A percentile compares a stretch with the other conserved stretches of the same genome.
phyloP scores from a whole-genome alignment of 352 stramenopile species.

The Heterotrichella gracilis region DNA sequence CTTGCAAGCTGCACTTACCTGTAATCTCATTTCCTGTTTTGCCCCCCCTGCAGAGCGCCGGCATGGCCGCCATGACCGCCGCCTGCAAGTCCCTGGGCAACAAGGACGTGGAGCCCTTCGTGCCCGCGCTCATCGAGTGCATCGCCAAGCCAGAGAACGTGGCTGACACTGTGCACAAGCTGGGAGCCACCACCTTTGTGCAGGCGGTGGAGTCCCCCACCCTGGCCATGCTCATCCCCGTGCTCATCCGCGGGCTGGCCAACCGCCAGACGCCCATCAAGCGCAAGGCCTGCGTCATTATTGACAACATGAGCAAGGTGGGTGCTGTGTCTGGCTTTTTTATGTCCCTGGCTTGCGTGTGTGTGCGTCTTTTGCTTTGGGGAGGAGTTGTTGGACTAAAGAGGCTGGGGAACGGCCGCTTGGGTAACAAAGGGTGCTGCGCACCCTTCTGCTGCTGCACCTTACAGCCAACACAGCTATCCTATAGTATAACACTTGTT shows the following conservation, averaged over 20 bases:
- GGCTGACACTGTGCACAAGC: conserved; percentile 85
- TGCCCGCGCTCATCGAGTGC: conserved; percentile 65
- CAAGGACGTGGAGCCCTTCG: conserved; percentile 95
- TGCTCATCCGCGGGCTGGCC: conserved; percentile 65
- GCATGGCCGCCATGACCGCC: conserved; percentile 51
- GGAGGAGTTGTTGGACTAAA: too few species aligned
- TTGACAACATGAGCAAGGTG: conserved; percentile 98
- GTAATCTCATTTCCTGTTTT: too few species aligned
- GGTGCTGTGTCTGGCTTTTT: too few species aligned
- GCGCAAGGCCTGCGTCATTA: conserved; percentile 82
- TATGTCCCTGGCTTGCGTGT: too few species aligned
- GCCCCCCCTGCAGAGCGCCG: too few species aligned
- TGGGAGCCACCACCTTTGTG: conserved; percentile 91
- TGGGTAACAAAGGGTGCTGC: too few species aligned
- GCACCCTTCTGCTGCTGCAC: too few species aligned
- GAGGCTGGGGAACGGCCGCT: too few species aligned
- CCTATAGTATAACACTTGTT: too few species aligned
- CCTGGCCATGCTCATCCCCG: conserved; percentile 75
- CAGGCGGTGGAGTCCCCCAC: conserved; percentile 75
- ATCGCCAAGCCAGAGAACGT: conserved; percentile 83
- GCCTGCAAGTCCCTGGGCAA: conserved; percentile 84
- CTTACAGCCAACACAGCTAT: too few species aligned
- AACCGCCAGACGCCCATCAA: conserved; percentile 67
- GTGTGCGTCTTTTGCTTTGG: too few species aligned
- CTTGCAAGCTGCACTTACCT: too few species aligned